These are phyloP conservation scores for Mycosphaerella arachidis DNA, from an alignment of 2,329 filamentous ascomycete species.

Conservation along the genomic window DNA sequence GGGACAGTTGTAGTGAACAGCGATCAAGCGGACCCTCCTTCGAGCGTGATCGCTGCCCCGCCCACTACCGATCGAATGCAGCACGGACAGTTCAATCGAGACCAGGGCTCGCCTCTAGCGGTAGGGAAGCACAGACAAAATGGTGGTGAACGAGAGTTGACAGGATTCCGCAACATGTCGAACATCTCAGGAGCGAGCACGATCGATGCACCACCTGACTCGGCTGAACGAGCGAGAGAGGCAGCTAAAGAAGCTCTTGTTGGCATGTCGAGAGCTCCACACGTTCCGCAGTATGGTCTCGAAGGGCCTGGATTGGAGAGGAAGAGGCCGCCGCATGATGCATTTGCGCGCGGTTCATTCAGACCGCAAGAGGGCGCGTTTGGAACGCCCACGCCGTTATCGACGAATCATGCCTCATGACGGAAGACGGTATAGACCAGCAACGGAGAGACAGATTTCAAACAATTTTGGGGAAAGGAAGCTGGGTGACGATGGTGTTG, in stretches of 20 bases:
- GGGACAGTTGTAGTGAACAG: conserved; percentile 25
- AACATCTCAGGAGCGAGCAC: conserved; percentile 38
- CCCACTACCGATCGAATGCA: conserved; percentile 26
- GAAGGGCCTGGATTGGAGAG: conserved; percentile 21
- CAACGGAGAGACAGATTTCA: not conserved
- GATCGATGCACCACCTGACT: conserved; percentile 29
- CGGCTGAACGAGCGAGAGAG: conserved; percentile 20
- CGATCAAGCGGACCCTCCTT: conserved; percentile 29
- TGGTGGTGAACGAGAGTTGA: conserved; percentile 17
- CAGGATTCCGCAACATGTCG: conserved; percentile 34
- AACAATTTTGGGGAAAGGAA: not conserved
- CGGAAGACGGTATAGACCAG: not conserved
- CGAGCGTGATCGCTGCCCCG: conserved; percentile 28
- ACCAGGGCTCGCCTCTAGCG: conserved; percentile 24
- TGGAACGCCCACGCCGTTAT: conserved; percentile 6
- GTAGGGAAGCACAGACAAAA: conserved; percentile 27
- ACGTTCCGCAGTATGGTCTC: conserved; percentile 24
- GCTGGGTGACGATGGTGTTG: not conserved
- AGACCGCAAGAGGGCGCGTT: conserved; percentile 22
- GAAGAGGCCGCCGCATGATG: conserved; percentile 19
- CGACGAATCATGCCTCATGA: not conserved
- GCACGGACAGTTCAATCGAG: conserved; percentile 6
- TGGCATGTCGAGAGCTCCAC: conserved; percentile 18
- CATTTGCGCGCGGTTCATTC: conserved; percentile 23
- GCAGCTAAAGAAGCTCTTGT: conserved; percentile 8